Percentiles rank a stretch among this genome's conserved stretches.
Evolutionary conservation across 1,284 basidiomycete species (phyloP).

Genomic region (Austroboletus niveus): DNA sequence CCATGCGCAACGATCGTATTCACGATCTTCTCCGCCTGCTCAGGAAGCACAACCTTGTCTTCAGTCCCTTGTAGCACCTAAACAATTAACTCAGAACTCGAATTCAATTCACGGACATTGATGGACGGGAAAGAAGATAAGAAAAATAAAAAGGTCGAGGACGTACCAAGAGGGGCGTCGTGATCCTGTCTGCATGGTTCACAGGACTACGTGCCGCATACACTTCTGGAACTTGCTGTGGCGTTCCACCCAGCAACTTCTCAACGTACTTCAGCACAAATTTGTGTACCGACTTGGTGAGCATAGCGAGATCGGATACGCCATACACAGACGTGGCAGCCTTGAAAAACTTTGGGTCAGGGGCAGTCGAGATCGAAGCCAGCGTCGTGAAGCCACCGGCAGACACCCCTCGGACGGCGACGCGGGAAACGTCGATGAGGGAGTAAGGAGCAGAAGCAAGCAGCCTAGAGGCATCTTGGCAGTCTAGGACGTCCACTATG

Average conservation of each 20-base stretch:
- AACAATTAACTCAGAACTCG: no score
- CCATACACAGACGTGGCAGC: constrained; percentile 46
- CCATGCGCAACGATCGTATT: constrained; percentile 36
- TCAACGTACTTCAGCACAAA: constrained; percentile 57
- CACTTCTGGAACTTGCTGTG: constrained; percentile 21
- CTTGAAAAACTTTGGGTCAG: constrained; percentile 34
- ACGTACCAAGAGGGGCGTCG: constrained; percentile 25
- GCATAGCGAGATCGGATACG: constrained; percentile 48
- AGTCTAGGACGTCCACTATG: constrained; percentile 30
- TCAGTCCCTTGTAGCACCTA: constrained; percentile 42
- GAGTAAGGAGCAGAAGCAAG: constrained; percentile 21
- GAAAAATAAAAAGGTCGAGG: no score
- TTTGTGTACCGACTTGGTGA: constrained; percentile 64
- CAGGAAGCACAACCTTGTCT: constrained; percentile 52
- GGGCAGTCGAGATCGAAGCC: constrained; percentile 41
- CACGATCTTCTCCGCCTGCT: constrained; percentile 49
- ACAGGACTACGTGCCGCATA: constrained; percentile 29
- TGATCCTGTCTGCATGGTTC: constrained; percentile 24
- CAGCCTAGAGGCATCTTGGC: constrained; percentile 23
- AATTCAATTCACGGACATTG: no score
- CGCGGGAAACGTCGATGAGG: constrained; percentile 42
- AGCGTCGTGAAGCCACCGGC: constrained; percentile 64
- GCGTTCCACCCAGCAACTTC: constrained; percentile 56
- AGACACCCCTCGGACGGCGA: constrained; percentile 59
- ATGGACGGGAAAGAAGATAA: no score